A percentile compares a stretch with the other conserved stretches of the same genome.
Conservation (phyloP, 495 filamentous ascomycete species). For the Saxophila tyrrhenica region DNA sequence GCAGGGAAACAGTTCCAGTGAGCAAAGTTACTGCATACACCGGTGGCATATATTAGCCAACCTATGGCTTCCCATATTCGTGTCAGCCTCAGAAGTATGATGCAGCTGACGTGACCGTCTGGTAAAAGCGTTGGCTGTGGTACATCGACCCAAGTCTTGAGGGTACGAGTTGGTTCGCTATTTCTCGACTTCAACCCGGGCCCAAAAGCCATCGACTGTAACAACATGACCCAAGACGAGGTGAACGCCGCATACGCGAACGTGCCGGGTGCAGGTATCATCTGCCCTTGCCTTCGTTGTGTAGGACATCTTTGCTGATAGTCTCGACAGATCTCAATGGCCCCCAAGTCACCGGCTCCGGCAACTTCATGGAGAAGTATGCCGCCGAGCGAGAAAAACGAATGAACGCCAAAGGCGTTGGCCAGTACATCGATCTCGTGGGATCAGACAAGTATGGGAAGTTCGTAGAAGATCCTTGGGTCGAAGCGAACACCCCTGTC, state of each 20-base stretch:
- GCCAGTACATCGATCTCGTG: slow-evolving; percentile 33
- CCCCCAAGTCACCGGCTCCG: not conserved
- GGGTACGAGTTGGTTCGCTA: too few species aligned
- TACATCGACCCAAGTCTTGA: too few species aligned
- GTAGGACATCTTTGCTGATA: not conserved
- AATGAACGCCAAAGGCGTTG: slow-evolving; percentile 31
- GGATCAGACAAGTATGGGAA: slow-evolving; percentile 17
- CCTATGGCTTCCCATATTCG: too few species aligned
- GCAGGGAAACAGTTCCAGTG: too few species aligned
- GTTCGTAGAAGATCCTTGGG: slow-evolving; percentile 37
- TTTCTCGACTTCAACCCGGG: too few species aligned
- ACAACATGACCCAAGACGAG: not conserved
- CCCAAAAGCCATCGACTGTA: too few species aligned
- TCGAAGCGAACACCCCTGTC: slow-evolving; percentile 6
- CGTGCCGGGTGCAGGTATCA: slow-evolving; percentile 1
- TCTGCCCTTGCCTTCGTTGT: not conserved
- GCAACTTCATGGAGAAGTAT: slow-evolving; percentile 28
- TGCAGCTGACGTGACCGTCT: too few species aligned
- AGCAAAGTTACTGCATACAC: too few species aligned
- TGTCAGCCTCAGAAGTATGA: too few species aligned
- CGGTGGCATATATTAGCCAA: too few species aligned
- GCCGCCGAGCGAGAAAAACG: slow-evolving; percentile 38
- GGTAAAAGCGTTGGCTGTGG: too few species aligned
- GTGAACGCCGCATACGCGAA: not conserved
- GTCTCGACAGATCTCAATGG: slow-evolving; percentile 4